Evolutionary conservation across 345 rosid genomes (phyloP).

Genomic region (Cardamine chenopodiifolia): DNA sequence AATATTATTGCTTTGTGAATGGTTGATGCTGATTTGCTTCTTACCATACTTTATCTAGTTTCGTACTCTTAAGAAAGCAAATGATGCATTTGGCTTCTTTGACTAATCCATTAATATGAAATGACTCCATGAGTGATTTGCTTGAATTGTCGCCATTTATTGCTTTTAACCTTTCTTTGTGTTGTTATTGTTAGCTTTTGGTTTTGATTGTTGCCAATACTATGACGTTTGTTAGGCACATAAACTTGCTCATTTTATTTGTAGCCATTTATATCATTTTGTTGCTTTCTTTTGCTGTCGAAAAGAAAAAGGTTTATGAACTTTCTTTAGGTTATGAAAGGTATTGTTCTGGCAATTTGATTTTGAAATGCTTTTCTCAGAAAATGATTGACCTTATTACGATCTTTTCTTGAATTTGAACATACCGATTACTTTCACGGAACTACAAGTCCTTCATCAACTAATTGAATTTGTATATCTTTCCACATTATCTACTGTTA

Average conservation of each 20-base stretch:
- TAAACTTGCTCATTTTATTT: constrained; percentile 14
- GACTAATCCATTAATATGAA: constrained; percentile 44
- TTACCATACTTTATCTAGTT: constrained; percentile 24
- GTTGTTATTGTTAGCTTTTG: constrained; percentile 38
- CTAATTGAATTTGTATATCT: neutral
- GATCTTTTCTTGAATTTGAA: neutral
- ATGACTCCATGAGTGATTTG: constrained; percentile 24
- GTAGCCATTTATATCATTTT: constrained; percentile 8
- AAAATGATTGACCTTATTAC: neutral
- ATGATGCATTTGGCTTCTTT: constrained; percentile 36
- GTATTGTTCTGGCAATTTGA: constrained; percentile 20
- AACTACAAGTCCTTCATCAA: constrained; percentile 26
- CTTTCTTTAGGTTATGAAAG: constrained; percentile 15
- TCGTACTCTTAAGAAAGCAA: constrained; percentile 27
- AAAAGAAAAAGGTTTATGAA: constrained; percentile 27
- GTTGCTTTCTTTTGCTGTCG: neutral
- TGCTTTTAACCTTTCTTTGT: constrained; percentile 21
- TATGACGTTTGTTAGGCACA: constrained; percentile 19
- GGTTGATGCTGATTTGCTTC: constrained; percentile 20
- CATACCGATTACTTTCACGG: constrained; percentile 25
- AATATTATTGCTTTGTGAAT: constrained; percentile 25
- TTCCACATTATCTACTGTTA: constrained; percentile 29
- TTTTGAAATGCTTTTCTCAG: neutral
- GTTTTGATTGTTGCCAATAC: constrained; percentile 32
- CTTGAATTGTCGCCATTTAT: constrained; percentile 26